Evolutionary conservation across 257 asterid genomes (phyloP), one percentile per base, ranked within the genome.

Genomic region (Solanum pinnatisectum): DNA sequence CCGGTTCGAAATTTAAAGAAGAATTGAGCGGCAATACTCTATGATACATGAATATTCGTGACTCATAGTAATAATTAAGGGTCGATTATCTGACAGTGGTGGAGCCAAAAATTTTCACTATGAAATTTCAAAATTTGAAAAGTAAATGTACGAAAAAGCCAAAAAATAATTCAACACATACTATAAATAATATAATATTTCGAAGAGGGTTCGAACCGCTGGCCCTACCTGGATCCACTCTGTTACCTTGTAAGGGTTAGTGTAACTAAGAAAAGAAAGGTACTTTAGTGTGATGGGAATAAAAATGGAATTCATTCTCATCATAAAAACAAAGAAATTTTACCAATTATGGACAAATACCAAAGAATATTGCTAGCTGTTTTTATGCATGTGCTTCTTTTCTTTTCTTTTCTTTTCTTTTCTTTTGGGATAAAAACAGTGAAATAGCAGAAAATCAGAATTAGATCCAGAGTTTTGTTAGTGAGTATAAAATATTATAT

Each of bases 271-370:
- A n/a, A 40, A 77, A 37, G 86, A 30, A 63, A 42, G 71, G 40
- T 76, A 32, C 42, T 25, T 37, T 12, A 39, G 36, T 23, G 60
- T 27, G 18, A 27, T 12, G 39, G 36, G 86, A 77, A 33, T 77
- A 44, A 46, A 78, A 65, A 27, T 59, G 16, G 77, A 85, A 85
- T 78, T 18, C 87, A 52, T 77, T 78, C 90, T 33, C 42, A 9
- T 60, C 15, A 13, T 7, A 44, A 14, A 14, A 18, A 7, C 12
- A 25, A 3, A 15, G 9, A 39, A 25, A 23, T 37, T 76, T 76
- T 76, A 76, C 33, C 35, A 74, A 36, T 74, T 74, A 37, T 74
- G 33, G 56, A 74, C 52, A 12, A 73, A 36, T 39, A 76, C 35
- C 56, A 15, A 44, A 79, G 85, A 79, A 78, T 40, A 42, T 78